These are phyloP conservation scores for Podaxis sp. DNA, from an alignment of 768 basidiomycete genomes.

Conservation along the genomic window DNA sequence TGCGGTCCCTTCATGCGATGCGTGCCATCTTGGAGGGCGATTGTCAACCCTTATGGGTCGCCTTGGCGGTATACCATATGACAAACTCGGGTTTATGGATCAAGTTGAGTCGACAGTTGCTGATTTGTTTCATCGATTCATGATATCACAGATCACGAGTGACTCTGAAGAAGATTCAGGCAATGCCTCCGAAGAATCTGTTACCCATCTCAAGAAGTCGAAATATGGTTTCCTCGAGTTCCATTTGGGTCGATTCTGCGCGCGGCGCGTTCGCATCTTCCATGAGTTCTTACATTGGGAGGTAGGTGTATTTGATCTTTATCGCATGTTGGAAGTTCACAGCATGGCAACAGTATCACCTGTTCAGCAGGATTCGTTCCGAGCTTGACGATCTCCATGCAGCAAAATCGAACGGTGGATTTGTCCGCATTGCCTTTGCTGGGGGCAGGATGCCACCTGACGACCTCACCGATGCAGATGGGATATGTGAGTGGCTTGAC, in stretches of 20 bases:
- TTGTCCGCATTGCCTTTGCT: constrained; percentile 57
- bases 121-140: background rate
- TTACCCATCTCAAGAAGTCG: constrained; percentile 3
- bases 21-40: constrained; percentile 74
- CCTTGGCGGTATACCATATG: constrained; percentile 68
- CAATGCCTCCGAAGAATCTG: constrained; percentile 14
- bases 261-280: constrained; percentile 60
- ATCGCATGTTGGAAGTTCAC: constrained; percentile 15
- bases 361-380: constrained; percentile 56
- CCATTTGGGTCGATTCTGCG: constrained; percentile 80
- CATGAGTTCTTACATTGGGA: constrained; percentile 84
- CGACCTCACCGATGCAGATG: constrained; percentile 71
- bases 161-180: constrained; percentile 17
- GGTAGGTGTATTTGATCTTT: constrained; percentile 39
- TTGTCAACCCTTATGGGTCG: constrained; percentile 62
- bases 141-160: background rate
- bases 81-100: constrained; percentile 60
- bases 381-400: constrained; percentile 58
- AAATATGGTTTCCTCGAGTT: constrained; percentile 34
- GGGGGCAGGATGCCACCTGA: constrained; percentile 59
- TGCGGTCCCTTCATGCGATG: constrained; percentile 69
- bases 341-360: constrained; percentile 46
- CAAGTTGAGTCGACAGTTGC: constrained; percentile 9
- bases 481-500: constrained; percentile 81
- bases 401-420: constrained; percentile 35